Percentiles rank a stretch among this genome's conserved stretches.
Conservation (phyloP, 1,284 basidiomycete species). For the Trametes pubescens region DNA sequence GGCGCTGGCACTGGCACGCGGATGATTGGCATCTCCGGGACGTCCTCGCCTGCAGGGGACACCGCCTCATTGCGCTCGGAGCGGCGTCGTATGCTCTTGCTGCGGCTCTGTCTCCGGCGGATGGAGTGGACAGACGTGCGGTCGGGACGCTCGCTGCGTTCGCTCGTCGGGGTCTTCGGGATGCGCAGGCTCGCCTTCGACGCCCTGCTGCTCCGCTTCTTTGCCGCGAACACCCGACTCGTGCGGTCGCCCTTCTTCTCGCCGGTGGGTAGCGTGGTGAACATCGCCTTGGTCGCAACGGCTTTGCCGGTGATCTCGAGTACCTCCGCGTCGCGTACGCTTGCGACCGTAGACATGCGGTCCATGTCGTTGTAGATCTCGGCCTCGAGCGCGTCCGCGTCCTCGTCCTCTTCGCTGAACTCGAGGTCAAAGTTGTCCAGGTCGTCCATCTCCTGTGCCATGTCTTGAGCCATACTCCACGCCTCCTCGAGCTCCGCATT, state of each 20-base stretch:
- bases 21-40: conserved; percentile 35
- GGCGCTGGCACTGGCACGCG: conserved; percentile 30
- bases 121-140: conserved; percentile 28
- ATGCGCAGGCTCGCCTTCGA: conserved; percentile 68
- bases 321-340: conserved; percentile 42
- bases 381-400: conserved; percentile 46
- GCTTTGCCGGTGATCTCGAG: conserved; percentile 45
- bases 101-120: conserved; percentile 32
- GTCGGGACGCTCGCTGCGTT: conserved; percentile 29
- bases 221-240: conserved; percentile 62
- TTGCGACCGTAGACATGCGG: conserved; percentile 31
- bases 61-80: conserved; percentile 24
- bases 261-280: conserved; percentile 35
- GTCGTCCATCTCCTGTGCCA: conserved; percentile 75
- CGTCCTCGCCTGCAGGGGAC: conserved; percentile 11
- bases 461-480: conserved; percentile 76
- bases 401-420: conserved; percentile 38
- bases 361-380: conserved; percentile 38
- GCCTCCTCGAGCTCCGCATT: conserved; percentile 81
- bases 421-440: conserved; percentile 46
- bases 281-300: conserved; percentile 42
- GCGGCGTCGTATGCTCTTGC: conserved; percentile 36
- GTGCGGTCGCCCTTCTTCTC: conserved; percentile 31
- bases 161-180: conserved; percentile 42
- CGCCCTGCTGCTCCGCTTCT: conserved; percentile 62